A percentile compares a stretch with the other conserved stretches of the same genome.
Evolutionary conservation across 1,284 basidiomycete genomes (phyloP).

Genomic region (Termitomyces sp.): DNA sequence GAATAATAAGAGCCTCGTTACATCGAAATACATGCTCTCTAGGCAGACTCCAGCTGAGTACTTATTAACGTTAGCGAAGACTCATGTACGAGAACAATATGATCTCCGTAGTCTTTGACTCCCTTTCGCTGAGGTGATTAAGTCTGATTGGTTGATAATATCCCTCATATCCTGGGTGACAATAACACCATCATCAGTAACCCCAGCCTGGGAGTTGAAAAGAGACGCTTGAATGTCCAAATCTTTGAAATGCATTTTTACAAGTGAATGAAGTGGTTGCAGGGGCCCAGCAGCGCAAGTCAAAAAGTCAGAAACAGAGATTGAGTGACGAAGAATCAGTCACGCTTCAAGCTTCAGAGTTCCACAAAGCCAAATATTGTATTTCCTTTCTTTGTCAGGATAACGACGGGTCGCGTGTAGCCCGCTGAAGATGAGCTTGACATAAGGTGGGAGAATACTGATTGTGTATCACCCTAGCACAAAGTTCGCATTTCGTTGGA

Average conservation of each 20-base stretch:
- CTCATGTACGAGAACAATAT: conserved; percentile 31
- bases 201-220: not conserved
- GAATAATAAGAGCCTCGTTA: conserved; percentile 29
- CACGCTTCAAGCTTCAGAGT: not conserved
- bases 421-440: too few relatives aligned
- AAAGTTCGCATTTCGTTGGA: too few relatives aligned
- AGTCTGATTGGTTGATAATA: conserved; percentile 32
- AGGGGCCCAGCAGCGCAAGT: too few relatives aligned
- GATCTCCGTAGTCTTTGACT: conserved; percentile 32
- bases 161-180: conserved; percentile 31
- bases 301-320: not conserved
- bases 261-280: not conserved
- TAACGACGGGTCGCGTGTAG: too few relatives aligned
- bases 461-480: too few relatives aligned
- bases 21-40: conserved; percentile 25
- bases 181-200: conserved; percentile 25
- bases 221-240: not conserved
- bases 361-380: not conserved
- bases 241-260: not conserved
- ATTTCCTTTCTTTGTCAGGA: not conserved
- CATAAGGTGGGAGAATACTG: too few relatives aligned
- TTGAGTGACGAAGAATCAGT: not conserved
- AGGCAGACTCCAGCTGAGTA: not conserved
- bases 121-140: conserved; percentile 25
- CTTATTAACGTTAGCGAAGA: not conserved